These are phyloP conservation scores for Pseudogymnoascus destructans DNA, from an alignment of 2,329 filamentous ascomycete genomes.

Conservation along the genomic window DNA sequence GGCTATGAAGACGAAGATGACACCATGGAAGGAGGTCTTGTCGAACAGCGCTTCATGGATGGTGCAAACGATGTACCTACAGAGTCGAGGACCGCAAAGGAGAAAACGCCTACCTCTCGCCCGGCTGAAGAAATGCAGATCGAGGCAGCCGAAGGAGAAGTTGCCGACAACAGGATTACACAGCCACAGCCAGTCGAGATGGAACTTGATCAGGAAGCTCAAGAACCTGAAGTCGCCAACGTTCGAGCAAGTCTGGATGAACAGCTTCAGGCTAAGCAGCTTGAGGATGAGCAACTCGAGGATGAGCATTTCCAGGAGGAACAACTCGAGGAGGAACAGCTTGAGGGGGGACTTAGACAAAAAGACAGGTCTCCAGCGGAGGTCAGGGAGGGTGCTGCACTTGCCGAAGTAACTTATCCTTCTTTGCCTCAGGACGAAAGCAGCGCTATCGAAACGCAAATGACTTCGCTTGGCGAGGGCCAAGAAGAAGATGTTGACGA, in stretches of 20 bases:
- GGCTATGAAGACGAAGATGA: not conserved
- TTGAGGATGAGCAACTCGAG: not conserved
- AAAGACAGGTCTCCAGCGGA: not conserved
- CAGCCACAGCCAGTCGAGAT: not conserved
- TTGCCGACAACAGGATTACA: not conserved
- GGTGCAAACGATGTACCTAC: constrained; percentile 17
- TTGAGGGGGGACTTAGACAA: not conserved
- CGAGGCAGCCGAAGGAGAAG: not conserved
- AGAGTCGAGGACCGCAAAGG: not conserved
- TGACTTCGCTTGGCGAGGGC: not conserved
- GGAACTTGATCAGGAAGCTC: not conserved
- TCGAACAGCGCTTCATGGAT: constrained; percentile 13
- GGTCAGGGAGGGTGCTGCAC: not conserved
- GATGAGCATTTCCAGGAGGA: constrained; percentile 1
- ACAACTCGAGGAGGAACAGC: not conserved
- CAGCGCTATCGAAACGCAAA: not conserved
- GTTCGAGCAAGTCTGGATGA: not conserved
- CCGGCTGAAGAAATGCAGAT: not conserved
- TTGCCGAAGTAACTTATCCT: not conserved
- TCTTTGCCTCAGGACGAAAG: not conserved
- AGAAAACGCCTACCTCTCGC: not conserved
- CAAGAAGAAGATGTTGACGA: not conserved
- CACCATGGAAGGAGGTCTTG: not conserved
- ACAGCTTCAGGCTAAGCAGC: not conserved
- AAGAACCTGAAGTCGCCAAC: not conserved